phyloP scores from a whole-genome alignment of 1,284 basidiomycete genomes.

The Tylopilus sp. region DNA sequence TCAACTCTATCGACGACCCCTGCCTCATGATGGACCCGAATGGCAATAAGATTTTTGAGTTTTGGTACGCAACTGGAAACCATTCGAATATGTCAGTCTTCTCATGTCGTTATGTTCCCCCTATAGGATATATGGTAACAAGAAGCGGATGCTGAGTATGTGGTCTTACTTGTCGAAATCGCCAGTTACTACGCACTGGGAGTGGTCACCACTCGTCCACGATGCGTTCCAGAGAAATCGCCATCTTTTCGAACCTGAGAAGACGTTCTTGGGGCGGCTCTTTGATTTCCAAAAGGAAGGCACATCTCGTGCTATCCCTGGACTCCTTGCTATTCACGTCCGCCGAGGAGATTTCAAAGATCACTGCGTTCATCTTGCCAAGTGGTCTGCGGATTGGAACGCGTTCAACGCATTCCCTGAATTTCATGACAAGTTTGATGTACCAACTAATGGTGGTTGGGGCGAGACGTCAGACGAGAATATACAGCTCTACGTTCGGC shows the following conservation, averaged over 20 bases:
- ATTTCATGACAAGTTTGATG: slow-evolving; percentile 39
- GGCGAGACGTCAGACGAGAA: slow-evolving; percentile 25
- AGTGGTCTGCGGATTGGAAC: slow-evolving; percentile 42
- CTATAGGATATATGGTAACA: slow-evolving; percentile 38
- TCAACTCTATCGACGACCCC: slow-evolving; percentile 35
- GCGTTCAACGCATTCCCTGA: slow-evolving; percentile 45
- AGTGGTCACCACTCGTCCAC: slow-evolving; percentile 42
- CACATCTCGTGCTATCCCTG: slow-evolving; percentile 27
- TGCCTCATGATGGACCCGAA: slow-evolving; percentile 36
- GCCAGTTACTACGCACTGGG: slow-evolving; percentile 38
- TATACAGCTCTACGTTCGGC: slow-evolving; percentile 33
- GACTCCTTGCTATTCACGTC: slow-evolving; percentile 56
- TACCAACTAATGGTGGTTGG: slow-evolving; percentile 23
- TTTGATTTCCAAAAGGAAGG: slow-evolving; percentile 2
- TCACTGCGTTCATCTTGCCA: slow-evolving; percentile 49
- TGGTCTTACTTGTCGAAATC: slow-evolving; percentile 41
- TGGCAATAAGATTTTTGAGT: slow-evolving; percentile 33
- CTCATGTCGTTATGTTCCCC: slow-evolving; percentile 1
- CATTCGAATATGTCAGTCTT: background rate
- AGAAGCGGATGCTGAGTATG: slow-evolving; percentile 33
- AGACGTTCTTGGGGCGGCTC: slow-evolving; percentile 4
- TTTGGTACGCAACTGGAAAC: slow-evolving; percentile 22
- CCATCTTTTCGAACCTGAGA: slow-evolving; percentile 29
- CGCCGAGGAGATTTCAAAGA: slow-evolving; percentile 58
- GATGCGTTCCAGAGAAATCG: slow-evolving; percentile 38